A percentile compares a stretch with the other conserved stretches of the same genome.
phyloP scores from a whole-genome alignment of 257 asterid species.

The Nicotiana knightiana region DNA sequence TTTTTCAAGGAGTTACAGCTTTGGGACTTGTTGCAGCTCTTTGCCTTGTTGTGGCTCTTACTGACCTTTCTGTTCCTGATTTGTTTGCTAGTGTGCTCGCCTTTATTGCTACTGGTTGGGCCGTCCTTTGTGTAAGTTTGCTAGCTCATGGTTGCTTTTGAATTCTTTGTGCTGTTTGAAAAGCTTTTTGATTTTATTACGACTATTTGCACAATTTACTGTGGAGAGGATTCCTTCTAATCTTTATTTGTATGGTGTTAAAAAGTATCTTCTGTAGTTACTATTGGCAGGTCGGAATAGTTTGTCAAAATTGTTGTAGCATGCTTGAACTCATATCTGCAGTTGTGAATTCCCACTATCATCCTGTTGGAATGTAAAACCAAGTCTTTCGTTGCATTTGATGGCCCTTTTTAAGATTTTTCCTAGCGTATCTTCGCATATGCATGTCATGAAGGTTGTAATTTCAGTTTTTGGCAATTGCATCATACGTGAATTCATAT shows the following conservation, averaged over 20 bases:
- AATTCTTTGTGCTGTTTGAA: neutral
- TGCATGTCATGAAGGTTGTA: neutral
- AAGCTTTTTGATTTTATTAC: neutral
- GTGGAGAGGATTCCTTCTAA: neutral
- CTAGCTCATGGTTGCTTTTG: neutral
- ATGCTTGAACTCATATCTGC: neutral
- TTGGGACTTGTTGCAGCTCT: conserved; percentile 82
- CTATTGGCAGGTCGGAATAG: neutral
- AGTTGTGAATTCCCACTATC: neutral
- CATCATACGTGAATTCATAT: neutral
- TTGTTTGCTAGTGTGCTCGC: conserved; percentile 93
- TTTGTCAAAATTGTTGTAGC: neutral
- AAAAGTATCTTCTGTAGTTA: neutral
- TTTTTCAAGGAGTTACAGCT: conserved; percentile 81
- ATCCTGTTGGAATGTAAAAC: neutral
- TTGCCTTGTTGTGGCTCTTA: conserved; percentile 61
- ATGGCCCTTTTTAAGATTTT: neutral
- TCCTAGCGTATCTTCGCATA: neutral
- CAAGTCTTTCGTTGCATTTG: neutral
- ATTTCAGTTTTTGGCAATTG: neutral
- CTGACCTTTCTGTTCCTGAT: conserved; percentile 60
- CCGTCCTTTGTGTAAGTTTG: conserved; percentile 70
- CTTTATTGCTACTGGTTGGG: conserved; percentile 97
- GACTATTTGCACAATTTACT: neutral
- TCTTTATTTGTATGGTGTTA: neutral